Conservation (phyloP, 805 yeast species). For the Metschnikowia henanensis region DNA sequence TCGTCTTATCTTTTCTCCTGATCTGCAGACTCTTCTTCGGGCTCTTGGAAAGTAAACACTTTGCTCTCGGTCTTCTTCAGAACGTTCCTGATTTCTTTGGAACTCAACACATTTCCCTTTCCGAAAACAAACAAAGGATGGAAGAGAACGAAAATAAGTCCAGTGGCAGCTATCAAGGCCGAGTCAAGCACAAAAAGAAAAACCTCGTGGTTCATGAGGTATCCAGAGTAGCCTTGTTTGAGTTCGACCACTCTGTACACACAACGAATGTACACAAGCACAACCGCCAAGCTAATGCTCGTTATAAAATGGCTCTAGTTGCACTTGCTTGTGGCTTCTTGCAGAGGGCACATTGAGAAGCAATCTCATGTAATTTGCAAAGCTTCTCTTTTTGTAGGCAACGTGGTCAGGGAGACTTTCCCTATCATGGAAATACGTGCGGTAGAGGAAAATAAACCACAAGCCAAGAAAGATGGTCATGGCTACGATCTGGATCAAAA, state of each 20-base stretch:
- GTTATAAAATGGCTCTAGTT: constrained; percentile 33
- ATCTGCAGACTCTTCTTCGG: neutral
- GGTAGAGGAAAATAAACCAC: constrained; percentile 36
- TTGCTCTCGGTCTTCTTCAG: neutral
- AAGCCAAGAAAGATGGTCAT: constrained; percentile 37
- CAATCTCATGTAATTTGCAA: constrained; percentile 28
- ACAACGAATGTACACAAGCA: constrained; percentile 35
- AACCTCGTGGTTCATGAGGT: constrained; percentile 36
- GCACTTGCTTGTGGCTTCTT: constrained; percentile 20
- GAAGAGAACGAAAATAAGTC: constrained; percentile 36
- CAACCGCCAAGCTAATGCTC: constrained; percentile 32
- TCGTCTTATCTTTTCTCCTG: neutral
- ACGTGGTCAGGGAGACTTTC: constrained; percentile 13
- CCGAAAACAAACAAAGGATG: constrained; percentile 42
- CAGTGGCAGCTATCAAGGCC: constrained; percentile 35
- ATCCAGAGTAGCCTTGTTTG: constrained; percentile 38
- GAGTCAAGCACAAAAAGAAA: constrained; percentile 41
- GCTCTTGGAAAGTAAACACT: neutral
- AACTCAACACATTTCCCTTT: constrained; percentile 16
- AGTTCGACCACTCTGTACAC: constrained; percentile 45
- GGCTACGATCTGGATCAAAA: constrained; percentile 37
- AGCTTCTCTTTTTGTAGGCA: constrained; percentile 6
- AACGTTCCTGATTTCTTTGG: constrained; percentile 10
- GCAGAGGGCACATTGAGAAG: constrained; percentile 28
- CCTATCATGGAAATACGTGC: constrained; percentile 31